Base-by-base conservation (phyloP, 345 rosid species). In the Linum usitatissimum region DNA sequence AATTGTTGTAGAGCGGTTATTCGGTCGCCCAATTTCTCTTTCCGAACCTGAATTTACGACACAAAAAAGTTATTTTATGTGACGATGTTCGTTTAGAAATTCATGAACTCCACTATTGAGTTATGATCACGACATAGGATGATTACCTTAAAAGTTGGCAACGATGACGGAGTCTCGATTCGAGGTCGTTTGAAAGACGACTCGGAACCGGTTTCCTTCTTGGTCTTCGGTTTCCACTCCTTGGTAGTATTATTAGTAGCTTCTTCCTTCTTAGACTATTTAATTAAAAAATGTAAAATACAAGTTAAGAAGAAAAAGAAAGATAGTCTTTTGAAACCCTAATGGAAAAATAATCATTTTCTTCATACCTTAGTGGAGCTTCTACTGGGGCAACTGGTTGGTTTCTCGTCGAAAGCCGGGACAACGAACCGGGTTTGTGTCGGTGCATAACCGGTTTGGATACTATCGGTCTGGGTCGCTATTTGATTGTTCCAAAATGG, bases 1-100 rank as follows among this genome's bases (percentile, higher is more conserved):
- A 73, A 64, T 68, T 73, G 76, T 56, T 73, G 76, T 48, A 73
- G 76, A 13, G 76, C 76, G 55, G 76, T 73, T 68, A 73, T 68
- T 64, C 76, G 69, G 69, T 73, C 76, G 63, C 76, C 76, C 0
- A 73, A 56, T 72, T 73, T 73, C 66, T 73, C 76, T 73, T 73
- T 73, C 54, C 76, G 66, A 38, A 73, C 76, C 76, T 73, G 72
- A 61, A 42, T 17, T 45, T 5, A 40, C 19, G 49, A 9, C 59
- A 23, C 2, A 10, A 57, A 45, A 30, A 38, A 34, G 38, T 34
- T 34, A 34, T 34, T 34, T 34, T 3, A 34, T 7, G 38, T 34
- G 38, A 34, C 3, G 38, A 34, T 34, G 38, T 1, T 34, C 6
- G 4, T 34, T 4, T 34, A 0, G 38, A 4, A 4, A 34, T 34